A percentile compares a stretch with the other conserved stretches of the same genome.
phyloP scores from a whole-genome alignment of 345 rosid species.

The Populus nigra region DNA sequence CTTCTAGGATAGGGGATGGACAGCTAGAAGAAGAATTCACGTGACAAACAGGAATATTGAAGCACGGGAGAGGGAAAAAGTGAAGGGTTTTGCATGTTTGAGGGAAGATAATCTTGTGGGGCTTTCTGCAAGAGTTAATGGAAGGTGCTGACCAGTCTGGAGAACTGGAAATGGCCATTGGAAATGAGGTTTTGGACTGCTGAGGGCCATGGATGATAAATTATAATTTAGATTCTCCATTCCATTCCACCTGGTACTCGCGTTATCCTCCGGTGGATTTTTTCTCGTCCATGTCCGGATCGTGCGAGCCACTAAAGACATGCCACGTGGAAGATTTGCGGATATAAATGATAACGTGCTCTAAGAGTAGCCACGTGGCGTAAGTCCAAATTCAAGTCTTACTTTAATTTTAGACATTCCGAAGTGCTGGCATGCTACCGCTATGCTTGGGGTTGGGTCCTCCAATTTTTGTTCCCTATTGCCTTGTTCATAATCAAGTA shows the following conservation, averaged over 20 bases:
- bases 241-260: background rate
- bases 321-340: slow-evolving; percentile 16
- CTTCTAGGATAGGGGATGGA: slow-evolving; percentile 46
- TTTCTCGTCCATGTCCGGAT: background rate
- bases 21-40: slow-evolving; percentile 34
- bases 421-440: too few species aligned
- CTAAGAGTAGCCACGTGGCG: slow-evolving; percentile 7
- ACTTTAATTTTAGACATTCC: background rate
- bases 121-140: slow-evolving; percentile 21
- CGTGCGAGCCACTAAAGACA: slow-evolving; percentile 1
- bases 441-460: too few species aligned
- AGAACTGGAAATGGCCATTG: slow-evolving; percentile 46
- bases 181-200: background rate
- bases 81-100: slow-evolving; percentile 33
- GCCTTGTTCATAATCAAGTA: too few species aligned
- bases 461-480: too few species aligned
- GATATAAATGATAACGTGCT: slow-evolving; percentile 1
- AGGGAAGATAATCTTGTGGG: slow-evolving; percentile 16
- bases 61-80: slow-evolving; percentile 21
- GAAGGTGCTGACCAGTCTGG: slow-evolving; percentile 45
- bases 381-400: background rate
- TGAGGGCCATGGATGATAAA: background rate
- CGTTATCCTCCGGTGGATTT: background rate
- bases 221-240: background rate
- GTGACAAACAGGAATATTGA: slow-evolving; percentile 32